Percentiles rank a stretch among this genome's conserved stretches.
Evolutionary conservation across 805 yeast species (phyloP).

Genomic region (Tetrapisispora nanseiensis): DNA sequence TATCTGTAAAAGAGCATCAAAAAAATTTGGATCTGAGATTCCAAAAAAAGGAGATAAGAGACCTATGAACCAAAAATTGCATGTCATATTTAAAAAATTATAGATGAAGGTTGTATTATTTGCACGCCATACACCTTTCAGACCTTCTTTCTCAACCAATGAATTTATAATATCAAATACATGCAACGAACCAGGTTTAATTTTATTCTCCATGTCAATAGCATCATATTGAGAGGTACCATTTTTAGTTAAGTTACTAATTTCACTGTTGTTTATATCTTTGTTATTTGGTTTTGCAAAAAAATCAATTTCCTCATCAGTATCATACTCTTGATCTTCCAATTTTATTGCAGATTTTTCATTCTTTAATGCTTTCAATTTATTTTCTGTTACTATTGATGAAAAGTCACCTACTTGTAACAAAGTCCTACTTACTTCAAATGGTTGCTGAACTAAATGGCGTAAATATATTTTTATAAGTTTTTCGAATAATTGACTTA

Average conservation of each 20-base stretch:
- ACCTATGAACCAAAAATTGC: slow-evolving; percentile 90
- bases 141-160: slow-evolving; percentile 59
- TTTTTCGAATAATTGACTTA: slow-evolving; percentile 48
- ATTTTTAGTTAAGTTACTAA: too few relatives aligned
- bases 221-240: neutral
- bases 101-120: slow-evolving; percentile 71
- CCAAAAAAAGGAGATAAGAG: slow-evolving; percentile 70
- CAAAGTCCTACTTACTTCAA: slow-evolving; percentile 70
- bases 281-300: slow-evolving; percentile 5
- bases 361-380: neutral
- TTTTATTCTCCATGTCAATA: slow-evolving; percentile 17
- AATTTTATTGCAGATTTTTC: slow-evolving; percentile 5
- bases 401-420: slow-evolving; percentile 69
- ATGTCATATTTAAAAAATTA: slow-evolving; percentile 61
- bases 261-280: neutral
- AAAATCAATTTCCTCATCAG: slow-evolving; percentile 18
- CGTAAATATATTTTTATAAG: slow-evolving; percentile 61
- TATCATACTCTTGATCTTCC: slow-evolving; percentile 12
- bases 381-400: slow-evolving; percentile 7
- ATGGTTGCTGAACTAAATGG: slow-evolving; percentile 71
- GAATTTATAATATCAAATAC: slow-evolving; percentile 58
- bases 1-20: slow-evolving; percentile 50
- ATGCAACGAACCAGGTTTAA: slow-evolving; percentile 50
- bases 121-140: slow-evolving; percentile 62
- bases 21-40: slow-evolving; percentile 81